A percentile compares a stretch with the other conserved stretches of the same genome.
phyloP scores from a whole-genome alignment of 1,284 basidiomycete species.

The Clitocybe nebularis region DNA sequence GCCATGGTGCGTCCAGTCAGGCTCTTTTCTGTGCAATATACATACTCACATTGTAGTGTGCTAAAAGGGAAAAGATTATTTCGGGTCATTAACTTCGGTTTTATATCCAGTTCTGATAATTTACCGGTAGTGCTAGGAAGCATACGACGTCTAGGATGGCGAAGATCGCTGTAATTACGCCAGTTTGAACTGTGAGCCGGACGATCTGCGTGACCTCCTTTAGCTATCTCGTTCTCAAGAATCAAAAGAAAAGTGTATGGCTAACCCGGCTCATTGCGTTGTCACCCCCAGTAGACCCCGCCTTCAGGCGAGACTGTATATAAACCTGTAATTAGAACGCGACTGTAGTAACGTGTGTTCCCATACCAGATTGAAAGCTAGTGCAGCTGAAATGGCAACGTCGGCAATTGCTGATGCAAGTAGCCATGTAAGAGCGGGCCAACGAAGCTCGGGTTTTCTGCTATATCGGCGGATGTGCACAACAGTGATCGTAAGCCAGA shows the following conservation, averaged over 20 bases:
- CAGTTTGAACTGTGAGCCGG: conserved; percentile 29
- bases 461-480: conserved; percentile 22
- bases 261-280: conserved; percentile 24
- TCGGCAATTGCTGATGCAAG: conserved; percentile 33
- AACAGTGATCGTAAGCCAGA: conserved; percentile 27
- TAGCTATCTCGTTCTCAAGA: too few species aligned
- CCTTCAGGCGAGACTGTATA: conserved; percentile 16
- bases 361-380: conserved; percentile 27
- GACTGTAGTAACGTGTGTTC: not conserved
- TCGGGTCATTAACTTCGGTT: too few species aligned
- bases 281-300: conserved; percentile 24
- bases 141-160: conserved; percentile 25
- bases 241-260: too few species aligned
- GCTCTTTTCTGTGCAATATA: not conserved
- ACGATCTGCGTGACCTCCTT: too few species aligned
- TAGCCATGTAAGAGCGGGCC: conserved; percentile 34
- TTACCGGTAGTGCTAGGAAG: conserved; percentile 24
- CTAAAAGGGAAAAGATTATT: conserved; percentile 4
- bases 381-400: conserved; percentile 29
- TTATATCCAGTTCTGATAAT: too few species aligned
- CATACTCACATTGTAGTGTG: conserved; percentile 17
- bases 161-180: conserved; percentile 24
- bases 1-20: not conserved
- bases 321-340: not conserved
- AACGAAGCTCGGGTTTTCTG: conserved; percentile 30